Evolutionary conservation across 2,329 filamentous ascomycete species (phyloP), one percentile per base, ranked within the genome.

Genomic region (Trichoderma gracile): DNA sequence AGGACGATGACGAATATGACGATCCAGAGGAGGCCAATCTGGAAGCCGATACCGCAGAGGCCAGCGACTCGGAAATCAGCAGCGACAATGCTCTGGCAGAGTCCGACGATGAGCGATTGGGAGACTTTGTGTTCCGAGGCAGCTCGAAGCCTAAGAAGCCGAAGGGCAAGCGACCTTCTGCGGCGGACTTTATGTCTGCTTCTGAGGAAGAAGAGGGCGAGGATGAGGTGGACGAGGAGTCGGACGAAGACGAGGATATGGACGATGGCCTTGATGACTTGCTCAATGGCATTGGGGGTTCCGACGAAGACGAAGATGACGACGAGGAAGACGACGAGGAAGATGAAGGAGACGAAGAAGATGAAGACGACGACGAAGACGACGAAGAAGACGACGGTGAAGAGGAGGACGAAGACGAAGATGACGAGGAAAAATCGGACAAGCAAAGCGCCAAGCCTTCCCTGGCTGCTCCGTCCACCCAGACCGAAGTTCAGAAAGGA

Each of bases 61-160:
- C 79, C n/a, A 79, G 80, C 64, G 83, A 85, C 49, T 86, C 87
- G 30, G 86, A 89, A 68, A 88, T 89, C 64, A 81, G 84, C 55
- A 88, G 86, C 71, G 86, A 89, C 64, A 78, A 84, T 42, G 94
- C 92, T 0, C 88, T 98, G 73, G 91, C 88, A 3, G 88, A 90
- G 62, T 95, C 91, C 69, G 94, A 98, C 71, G 89, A 92, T 69
- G 92, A 96, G 74, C 84, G 84, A 58, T 92, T 97, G 71, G 87
- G 90, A 68, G 86, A 86, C 0, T 97, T 91, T 73, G 85, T 79
- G 0, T 88, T 89, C 68, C 78, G 83, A 38, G 85, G 85, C 23
- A 88, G 85, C 74, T 82, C 81, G 2, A 84, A 83, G 67, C 79
- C 82, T 5, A 78, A 75, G 60, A 73, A 72, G 17, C 69, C 75